Conservation (phyloP, 495 filamentous ascomycete genomes). For the Penicillium longicatenatum region DNA sequence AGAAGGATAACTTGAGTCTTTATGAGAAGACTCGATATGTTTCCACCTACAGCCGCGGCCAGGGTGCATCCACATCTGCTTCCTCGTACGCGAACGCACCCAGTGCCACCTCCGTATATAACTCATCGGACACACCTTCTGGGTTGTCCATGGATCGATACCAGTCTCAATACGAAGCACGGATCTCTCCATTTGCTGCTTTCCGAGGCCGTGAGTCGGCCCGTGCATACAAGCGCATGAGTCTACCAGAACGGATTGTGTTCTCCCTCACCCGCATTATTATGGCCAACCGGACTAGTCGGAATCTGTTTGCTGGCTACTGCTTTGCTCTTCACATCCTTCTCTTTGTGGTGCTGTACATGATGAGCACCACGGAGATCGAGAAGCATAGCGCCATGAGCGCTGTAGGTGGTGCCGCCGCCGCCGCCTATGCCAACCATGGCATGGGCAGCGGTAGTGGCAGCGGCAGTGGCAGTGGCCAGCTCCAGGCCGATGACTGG, state of each 20-base stretch:
- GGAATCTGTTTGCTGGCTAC: constrained; percentile 95
- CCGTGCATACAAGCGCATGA: constrained; percentile 94
- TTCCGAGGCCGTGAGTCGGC: constrained; percentile 91
- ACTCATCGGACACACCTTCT: constrained; percentile 59
- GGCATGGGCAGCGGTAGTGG: constrained; percentile 36
- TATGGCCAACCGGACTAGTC: constrained; percentile 82
- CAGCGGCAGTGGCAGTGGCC: constrained; percentile 30
- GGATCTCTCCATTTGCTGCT: constrained; percentile 91
- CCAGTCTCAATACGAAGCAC: constrained; percentile 89
- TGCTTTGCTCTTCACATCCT: constrained; percentile 86
- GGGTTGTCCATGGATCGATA: constrained; percentile 82
- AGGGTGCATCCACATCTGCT: constrained; percentile 65
- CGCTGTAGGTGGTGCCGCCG: constrained; percentile 44
- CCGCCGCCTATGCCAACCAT: constrained; percentile 40
- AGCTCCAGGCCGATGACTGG: constrained; percentile 59
- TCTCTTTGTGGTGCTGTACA: constrained; percentile 83
- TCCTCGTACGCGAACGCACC: constrained; percentile 72
- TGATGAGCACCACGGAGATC: constrained; percentile 68
- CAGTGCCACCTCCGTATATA: constrained; percentile 70
- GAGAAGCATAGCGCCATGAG: constrained; percentile 55
- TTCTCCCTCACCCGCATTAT: constrained; percentile 91
- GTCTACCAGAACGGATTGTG: constrained; percentile 82
- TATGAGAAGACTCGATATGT: constrained; percentile 99
- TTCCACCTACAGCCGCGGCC: constrained; percentile 79
- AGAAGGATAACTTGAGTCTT: constrained; percentile 93